These are phyloP conservation scores for Aspergillus viridinutans DNA, from an alignment of 2,329 filamentous ascomycete genomes.

Conservation along the genomic window DNA sequence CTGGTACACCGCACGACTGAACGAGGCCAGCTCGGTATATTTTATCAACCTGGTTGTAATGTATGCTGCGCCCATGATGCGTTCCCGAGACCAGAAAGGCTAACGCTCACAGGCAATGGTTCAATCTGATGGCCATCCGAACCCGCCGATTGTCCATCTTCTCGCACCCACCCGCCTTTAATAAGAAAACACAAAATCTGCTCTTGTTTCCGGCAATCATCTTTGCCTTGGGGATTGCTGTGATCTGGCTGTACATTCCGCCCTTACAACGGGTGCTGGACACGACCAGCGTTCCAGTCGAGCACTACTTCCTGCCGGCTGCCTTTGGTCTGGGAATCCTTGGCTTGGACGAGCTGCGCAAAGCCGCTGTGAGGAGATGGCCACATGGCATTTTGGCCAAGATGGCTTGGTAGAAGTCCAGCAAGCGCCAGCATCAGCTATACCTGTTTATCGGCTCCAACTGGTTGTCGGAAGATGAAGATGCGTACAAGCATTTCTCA, in stretches of 20 bases:
- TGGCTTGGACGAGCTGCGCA: constrained; percentile 63
- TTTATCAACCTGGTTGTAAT: constrained; percentile 78
- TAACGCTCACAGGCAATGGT: constrained; percentile 55
- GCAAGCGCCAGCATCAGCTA: neutral
- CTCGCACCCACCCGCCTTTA: constrained; percentile 66
- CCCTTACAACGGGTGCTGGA: constrained; percentile 57
- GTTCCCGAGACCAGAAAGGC: constrained; percentile 6
- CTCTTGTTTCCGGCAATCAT: constrained; percentile 67
- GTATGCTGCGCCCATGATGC: constrained; percentile 39
- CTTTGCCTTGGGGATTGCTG: constrained; percentile 64
- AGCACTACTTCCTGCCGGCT: constrained; percentile 73
- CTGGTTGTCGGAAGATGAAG: neutral
- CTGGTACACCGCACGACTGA: constrained; percentile 54
- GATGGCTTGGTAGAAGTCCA: constrained; percentile 57
- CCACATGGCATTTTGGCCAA: constrained; percentile 55
- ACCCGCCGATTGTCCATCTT: constrained; percentile 65
- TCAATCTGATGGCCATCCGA: constrained; percentile 67
- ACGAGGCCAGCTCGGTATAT: constrained; percentile 68
- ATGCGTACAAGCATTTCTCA: neutral
- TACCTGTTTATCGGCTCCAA: neutral
- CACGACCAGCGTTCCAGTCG: constrained; percentile 62
- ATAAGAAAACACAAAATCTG: constrained; percentile 61
- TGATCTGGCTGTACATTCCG: constrained; percentile 68
- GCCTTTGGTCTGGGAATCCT: constrained; percentile 65
- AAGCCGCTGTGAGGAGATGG: constrained; percentile 58